Conservation (phyloP, 768 basidiomycete genomes). For the Pholiota molesta region DNA sequence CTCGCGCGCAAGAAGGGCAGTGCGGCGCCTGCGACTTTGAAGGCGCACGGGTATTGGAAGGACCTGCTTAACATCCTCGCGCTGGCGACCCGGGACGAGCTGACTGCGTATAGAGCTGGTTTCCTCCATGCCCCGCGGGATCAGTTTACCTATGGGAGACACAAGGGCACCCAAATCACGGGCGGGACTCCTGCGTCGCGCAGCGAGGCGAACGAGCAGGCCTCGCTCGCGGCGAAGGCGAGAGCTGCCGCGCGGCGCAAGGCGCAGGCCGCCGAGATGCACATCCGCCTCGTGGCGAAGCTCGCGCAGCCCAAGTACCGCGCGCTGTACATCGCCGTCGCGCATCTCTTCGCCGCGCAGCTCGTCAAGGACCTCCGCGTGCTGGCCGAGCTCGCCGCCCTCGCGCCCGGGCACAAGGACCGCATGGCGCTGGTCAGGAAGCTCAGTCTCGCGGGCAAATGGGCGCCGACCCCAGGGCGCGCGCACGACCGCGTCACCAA, state of each 20-base stretch:
- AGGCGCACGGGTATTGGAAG: slow-evolving; percentile 69
- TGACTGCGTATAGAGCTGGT: slow-evolving; percentile 32
- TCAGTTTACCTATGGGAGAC: slow-evolving; percentile 1
- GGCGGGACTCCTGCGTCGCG: not conserved
- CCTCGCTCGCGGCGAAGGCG: slow-evolving; percentile 16
- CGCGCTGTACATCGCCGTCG: slow-evolving; percentile 64
- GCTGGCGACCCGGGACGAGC: slow-evolving; percentile 56
- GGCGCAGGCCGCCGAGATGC: slow-evolving; percentile 24
- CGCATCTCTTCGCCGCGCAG: slow-evolving; percentile 59
- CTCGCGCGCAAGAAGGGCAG: slow-evolving; percentile 30
- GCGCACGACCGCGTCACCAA: slow-evolving; percentile 68
- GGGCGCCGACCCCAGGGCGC: slow-evolving; percentile 64
- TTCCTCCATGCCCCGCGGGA: slow-evolving; percentile 33
- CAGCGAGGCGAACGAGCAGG: not conserved
- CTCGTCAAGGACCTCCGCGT: slow-evolving; percentile 51
- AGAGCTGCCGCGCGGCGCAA: slow-evolving; percentile 29
- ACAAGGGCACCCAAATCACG: slow-evolving; percentile 12
- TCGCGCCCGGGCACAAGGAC: slow-evolving; percentile 32
- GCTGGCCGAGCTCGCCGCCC: slow-evolving; percentile 36
- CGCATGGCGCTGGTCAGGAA: slow-evolving; percentile 36
- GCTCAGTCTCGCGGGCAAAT: slow-evolving; percentile 66
- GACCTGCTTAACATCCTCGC: slow-evolving; percentile 72
- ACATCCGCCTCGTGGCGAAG: slow-evolving; percentile 42
- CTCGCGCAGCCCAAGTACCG: slow-evolving; percentile 54
- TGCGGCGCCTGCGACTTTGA: not conserved